These are phyloP conservation scores for Cladochytrium replicatum DNA, from an alignment of 192 early-diverging fungal genomes.

Conservation along the genomic window DNA sequence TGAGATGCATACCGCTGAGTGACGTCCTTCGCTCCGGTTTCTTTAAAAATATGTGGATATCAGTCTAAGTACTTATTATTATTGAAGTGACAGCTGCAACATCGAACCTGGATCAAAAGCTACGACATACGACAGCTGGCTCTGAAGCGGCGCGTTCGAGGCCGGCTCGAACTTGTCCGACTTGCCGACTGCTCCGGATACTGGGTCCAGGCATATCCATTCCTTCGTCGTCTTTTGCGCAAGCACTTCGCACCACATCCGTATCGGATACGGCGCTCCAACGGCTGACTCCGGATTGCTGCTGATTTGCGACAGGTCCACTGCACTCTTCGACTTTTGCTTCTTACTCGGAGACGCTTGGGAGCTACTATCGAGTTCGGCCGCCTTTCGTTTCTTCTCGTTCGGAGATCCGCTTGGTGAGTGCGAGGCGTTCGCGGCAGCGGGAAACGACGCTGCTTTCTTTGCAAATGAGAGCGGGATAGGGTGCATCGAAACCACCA, in stretches of 20 bases:
- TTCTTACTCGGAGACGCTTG: too few relatives aligned
- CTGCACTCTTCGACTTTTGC: too few relatives aligned
- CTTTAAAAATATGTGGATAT: constrained; percentile 1
- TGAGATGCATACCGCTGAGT: constrained; percentile 54
- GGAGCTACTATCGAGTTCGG: too few relatives aligned
- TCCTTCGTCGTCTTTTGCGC: background rate
- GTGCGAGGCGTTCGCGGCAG: background rate
- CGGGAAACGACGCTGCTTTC: background rate
- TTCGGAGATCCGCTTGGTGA: background rate
- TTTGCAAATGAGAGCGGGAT: constrained; percentile 47
- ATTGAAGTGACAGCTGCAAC: background rate
- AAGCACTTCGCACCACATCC: constrained; percentile 26
- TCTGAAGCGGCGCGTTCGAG: constrained; percentile 19
- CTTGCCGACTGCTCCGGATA: constrained; percentile 38
- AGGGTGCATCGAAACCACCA: constrained; percentile 58
- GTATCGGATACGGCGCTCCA: constrained; percentile 10
- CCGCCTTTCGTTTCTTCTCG: constrained; percentile 1
- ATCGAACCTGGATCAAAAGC: constrained; percentile 40
- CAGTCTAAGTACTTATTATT: too few relatives aligned
- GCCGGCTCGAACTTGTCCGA: constrained; percentile 47
- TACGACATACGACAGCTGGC: constrained; percentile 52
- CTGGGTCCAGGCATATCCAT: constrained; percentile 44
- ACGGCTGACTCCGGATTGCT: too few relatives aligned
- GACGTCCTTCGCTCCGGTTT: constrained; percentile 49
- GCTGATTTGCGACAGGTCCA: too few relatives aligned